Conservation (phyloP, 345 rosid genomes). For the Iberis pinnata region DNA sequence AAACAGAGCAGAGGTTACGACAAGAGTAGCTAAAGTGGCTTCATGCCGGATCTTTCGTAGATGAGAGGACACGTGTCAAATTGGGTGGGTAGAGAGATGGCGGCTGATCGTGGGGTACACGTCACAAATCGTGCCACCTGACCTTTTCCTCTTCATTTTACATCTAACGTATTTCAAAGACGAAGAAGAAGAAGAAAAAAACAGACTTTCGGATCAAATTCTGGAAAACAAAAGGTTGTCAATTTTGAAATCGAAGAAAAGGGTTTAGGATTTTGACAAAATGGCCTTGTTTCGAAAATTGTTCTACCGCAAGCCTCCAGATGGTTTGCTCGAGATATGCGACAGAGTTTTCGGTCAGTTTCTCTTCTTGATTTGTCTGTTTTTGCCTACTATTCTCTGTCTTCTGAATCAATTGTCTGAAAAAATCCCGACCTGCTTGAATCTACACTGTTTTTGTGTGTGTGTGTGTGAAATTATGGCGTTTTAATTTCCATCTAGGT, state of each 20-base stretch:
- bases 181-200: too few species aligned
- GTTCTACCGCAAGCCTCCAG: constrained; percentile 82
- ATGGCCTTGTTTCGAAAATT: constrained; percentile 87
- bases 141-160: background rate
- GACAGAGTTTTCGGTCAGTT: constrained; percentile 73
- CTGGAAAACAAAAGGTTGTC: background rate
- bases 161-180: background rate
- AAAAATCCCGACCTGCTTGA: background rate
- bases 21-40: background rate
- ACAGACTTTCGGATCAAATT: background rate
- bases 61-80: constrained; percentile 23
- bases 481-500: too few species aligned
- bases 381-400: background rate
- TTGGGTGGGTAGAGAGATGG: constrained; percentile 13
- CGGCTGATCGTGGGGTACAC: constrained; percentile 30
- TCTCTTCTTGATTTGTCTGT: constrained; percentile 1
- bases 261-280: constrained; percentile 13
- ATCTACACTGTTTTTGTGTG: background rate
- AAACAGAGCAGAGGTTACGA: constrained; percentile 21
- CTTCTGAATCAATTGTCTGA: background rate
- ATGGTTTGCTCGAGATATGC: constrained; percentile 86
- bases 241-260: background rate
- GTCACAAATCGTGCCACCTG: constrained; percentile 25
- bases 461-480: too few species aligned
- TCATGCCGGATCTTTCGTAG: constrained; percentile 19